These are phyloP conservation scores for Ceratocystis eucalypticola DNA, from an alignment of 2,329 filamentous ascomycete genomes.

Conservation along the genomic window DNA sequence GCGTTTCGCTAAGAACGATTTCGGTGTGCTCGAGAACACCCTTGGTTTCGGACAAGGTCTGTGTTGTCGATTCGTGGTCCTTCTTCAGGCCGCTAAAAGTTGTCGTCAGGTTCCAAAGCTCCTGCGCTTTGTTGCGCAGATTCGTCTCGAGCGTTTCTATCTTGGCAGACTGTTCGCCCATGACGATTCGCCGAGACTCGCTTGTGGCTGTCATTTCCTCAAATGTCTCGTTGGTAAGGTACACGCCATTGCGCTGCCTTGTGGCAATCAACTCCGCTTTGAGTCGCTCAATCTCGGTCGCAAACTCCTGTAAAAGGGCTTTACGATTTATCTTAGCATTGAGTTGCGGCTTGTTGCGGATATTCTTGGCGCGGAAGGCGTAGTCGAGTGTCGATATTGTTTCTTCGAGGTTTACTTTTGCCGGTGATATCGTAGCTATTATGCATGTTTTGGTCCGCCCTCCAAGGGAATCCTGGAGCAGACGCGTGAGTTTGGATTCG, in stretches of 20 bases:
- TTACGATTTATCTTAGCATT: constrained; percentile 90
- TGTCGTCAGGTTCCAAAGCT: constrained; percentile 73
- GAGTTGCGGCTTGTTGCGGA: constrained; percentile 91
- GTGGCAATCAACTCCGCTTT: constrained; percentile 90
- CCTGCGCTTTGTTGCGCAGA: constrained; percentile 83
- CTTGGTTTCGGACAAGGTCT: constrained; percentile 64
- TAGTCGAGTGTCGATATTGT: constrained; percentile 98
- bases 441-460: constrained; percentile 97
- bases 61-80: constrained; percentile 66
- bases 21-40: constrained; percentile 78
- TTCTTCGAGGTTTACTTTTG: constrained; percentile 90
- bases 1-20: constrained; percentile 63
- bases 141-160: constrained; percentile 87
- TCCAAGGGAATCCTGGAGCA: constrained; percentile 91
- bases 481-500: constrained; percentile 88
- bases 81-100: constrained; percentile 81
- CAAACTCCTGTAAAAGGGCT: constrained; percentile 79
- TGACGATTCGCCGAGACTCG: constrained; percentile 80
- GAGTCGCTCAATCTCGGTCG: constrained; percentile 81
- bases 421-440: constrained; percentile 89
- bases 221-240: constrained; percentile 75
- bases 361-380: constrained; percentile 95
- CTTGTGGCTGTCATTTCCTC: constrained; percentile 86
- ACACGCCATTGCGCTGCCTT: constrained; percentile 86
- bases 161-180: constrained; percentile 82